Base-by-base conservation (phyloP, 208 protist species). In the Crithidia expoeki region DNA sequence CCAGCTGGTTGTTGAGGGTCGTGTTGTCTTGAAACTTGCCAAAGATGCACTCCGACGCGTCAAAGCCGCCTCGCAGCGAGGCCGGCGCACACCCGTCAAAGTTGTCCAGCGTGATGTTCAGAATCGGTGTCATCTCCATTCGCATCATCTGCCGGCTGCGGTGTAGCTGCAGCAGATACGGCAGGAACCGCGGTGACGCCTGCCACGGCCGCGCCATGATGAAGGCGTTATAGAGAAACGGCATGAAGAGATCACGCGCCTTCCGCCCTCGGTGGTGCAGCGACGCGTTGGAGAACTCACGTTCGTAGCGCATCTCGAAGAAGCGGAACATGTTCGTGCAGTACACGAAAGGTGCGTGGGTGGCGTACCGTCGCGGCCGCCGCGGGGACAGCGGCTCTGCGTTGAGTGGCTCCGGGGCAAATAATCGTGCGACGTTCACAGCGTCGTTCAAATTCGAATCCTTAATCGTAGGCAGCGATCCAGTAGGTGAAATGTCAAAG, bases 321-420 rank as follows among this genome's bases (percentile, higher is more conserved):
- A 66, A 80, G 34, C 77, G 75, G 32, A 77, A 51, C 80, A 92
- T 86, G 33, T 77, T 69, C 6, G 78, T 86, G 70, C 86, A 92
- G 63, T 92, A 92, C 49, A 79, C 70, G 50, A 87, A 92, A n/a
- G 86, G 86, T 1, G 83, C 86, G 74, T 92, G 86, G 16, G 79
- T 86, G 52, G 76, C 73, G 52, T 68, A 89, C 28, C 72, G 76
- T 11, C 77, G 80, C 14, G 68, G 53, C 9, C 76, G 76, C 38
- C n/a, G n/a, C n/a, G 38, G 17, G 4, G 27, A 4, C 14, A 62
- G 38, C 40, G 21, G 40, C 57, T 17, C 32, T 16, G 16, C 19
- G 17, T 6, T 4, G 30, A 40, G 25, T 17, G 52, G 52, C 32
- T 58, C 52, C 40, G 50, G 10, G 38, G 51, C 19, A 25, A 66